Evolutionary conservation across 78 protist species (phyloP), one percentile per base, ranked within the genome.

Genomic region (Dictyostelium citrinum): DNA sequence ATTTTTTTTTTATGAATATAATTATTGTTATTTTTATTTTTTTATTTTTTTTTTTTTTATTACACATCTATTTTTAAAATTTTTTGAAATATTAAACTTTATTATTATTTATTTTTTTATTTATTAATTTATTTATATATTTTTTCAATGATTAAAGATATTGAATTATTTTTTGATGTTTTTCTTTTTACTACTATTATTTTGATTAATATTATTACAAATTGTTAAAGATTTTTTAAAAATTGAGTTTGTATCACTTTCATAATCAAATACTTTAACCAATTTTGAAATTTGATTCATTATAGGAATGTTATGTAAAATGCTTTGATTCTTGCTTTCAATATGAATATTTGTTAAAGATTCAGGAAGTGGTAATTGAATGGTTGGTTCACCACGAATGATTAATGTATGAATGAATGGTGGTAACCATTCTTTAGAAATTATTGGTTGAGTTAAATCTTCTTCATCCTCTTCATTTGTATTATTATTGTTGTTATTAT

Each of bases 331-430:
- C 5, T 29, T 64, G 27, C 72, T 64, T 27, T 64, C 72, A 64
- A 64, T 64, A 64, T 64, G 72, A 64, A 64, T 64, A 11, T 10
- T 64, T 27, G 31, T 24, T 64, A 64, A 64, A 27, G 72, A 64
- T 64, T 64, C 72, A 27, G 72, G 72, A 11, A 64, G 35, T 24
- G 72, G 72, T 64, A 64, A 64, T 64, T 64, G 72, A 64, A 64
- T 64, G 3, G 72, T 64, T 64, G 72, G 72, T 64, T 64, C 72
- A 64, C 72, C 72, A 64, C 72, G 72, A 27, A 64, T n/a, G 10
- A 64, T 64, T 24, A 64, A 27, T 64, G 35, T 29, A 27, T 64
- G 72, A 27, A 64, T 64, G 3, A 17, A 64, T 64, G 72, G 72
- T 64, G 72, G 72, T 64, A 64, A 64, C 72, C 72, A 64, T 64